Percentiles rank a stretch among this genome's conserved stretches.
Evolutionary conservation across 805 yeast genomes (phyloP).

Genomic region (Debaryomyces maramus): DNA sequence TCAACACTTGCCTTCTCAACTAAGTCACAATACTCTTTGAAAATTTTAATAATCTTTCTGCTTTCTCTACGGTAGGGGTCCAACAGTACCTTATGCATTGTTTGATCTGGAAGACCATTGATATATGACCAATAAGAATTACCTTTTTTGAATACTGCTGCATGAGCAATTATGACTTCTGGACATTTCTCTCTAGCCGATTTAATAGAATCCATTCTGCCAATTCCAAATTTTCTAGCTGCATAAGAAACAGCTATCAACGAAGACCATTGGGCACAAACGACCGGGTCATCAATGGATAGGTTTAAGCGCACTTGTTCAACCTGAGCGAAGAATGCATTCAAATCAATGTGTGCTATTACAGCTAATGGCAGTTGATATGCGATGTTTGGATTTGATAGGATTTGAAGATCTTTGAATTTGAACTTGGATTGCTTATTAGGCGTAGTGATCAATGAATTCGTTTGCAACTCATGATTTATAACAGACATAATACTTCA

Average conservation of each 20-base stretch:
- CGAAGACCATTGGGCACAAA: constrained; percentile 90
- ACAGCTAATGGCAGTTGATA: constrained; percentile 71
- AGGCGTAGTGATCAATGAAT: not conserved
- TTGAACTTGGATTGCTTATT: constrained; percentile 41
- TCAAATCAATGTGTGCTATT: constrained; percentile 84
- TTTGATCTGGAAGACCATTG: constrained; percentile 56
- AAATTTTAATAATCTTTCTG: constrained; percentile 68
- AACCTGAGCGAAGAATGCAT: constrained; percentile 95
- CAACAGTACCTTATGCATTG: constrained; percentile 75
- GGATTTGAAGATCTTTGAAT: constrained; percentile 48
- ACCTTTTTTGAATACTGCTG: constrained; percentile 90
- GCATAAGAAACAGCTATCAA: constrained; percentile 90
- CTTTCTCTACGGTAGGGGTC: constrained; percentile 92
- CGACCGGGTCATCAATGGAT: constrained; percentile 74
- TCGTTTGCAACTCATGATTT: not conserved
- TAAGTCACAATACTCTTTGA: constrained; percentile 58
- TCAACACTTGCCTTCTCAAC: constrained; percentile 96
- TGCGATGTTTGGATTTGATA: constrained; percentile 48
- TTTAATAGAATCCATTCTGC: constrained; percentile 69
- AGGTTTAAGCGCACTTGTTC: constrained; percentile 76
- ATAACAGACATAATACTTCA: not conserved
- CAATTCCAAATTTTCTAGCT: constrained; percentile 80
- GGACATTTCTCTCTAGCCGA: constrained; percentile 79
- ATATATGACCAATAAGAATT: constrained; percentile 80
- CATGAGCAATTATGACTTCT: constrained; percentile 74